Conservation (phyloP, 345 rosid species). For the Salix purpurea region DNA sequence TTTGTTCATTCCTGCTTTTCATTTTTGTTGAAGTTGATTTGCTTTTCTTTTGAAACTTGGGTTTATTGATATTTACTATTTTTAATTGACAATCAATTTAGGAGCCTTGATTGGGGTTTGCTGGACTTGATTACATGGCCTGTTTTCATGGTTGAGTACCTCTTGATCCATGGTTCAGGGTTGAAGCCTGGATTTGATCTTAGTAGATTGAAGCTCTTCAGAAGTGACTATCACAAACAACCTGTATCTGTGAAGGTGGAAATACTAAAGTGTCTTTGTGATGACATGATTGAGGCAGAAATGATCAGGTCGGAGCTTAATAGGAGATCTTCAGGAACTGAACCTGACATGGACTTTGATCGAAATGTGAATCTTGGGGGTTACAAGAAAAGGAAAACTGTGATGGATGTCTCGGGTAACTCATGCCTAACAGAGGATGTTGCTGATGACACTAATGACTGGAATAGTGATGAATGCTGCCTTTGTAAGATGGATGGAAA, state of each 20-base stretch:
- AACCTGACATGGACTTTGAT: conserved; percentile 59
- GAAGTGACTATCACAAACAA: conserved; percentile 63
- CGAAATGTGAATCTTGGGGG: conserved; percentile 44
- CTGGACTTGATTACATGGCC: conserved; percentile 88
- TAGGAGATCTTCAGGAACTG: conserved; percentile 62
- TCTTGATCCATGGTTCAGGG: conserved; percentile 58
- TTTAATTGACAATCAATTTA: conserved; percentile 37
- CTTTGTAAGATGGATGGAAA: conserved; percentile 97
- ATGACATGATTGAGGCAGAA: conserved; percentile 73
- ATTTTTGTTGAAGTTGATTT: background rate
- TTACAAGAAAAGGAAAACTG: conserved; percentile 49
- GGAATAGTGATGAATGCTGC: conserved; percentile 91
- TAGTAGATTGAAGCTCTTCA: conserved; percentile 49
- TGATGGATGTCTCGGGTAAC: conserved; percentile 42
- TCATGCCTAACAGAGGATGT: conserved; percentile 51
- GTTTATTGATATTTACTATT: conserved; percentile 16
- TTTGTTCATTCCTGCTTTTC: conserved; percentile 4
- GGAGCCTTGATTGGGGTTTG: conserved; percentile 89
- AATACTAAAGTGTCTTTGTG: conserved; percentile 69
- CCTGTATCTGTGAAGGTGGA: conserved; percentile 63
- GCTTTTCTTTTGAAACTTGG: conserved; percentile 1
- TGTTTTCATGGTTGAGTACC: conserved; percentile 70
- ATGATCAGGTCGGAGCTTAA: conserved; percentile 67
- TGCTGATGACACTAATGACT: conserved; percentile 50
- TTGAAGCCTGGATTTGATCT: conserved; percentile 53